Conservation (phyloP, 148 eudicot genomes). For the Cornus controversa region DNA sequence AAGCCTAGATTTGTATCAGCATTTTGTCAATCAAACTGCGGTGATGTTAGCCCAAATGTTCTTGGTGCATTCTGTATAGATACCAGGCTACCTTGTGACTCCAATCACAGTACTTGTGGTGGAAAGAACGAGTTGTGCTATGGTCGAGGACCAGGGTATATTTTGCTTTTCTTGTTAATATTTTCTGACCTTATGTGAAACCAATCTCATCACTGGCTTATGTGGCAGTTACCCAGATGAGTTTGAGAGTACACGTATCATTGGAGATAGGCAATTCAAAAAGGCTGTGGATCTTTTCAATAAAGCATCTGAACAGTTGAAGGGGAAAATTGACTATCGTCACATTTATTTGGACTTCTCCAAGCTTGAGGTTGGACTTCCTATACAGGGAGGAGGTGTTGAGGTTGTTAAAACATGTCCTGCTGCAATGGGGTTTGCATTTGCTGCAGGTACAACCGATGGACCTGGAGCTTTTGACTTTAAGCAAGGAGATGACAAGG, state of each 20-base stretch:
- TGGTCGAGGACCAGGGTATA: constrained; percentile 96
- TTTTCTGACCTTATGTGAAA: background rate
- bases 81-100: constrained; percentile 87
- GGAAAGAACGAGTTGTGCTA: constrained; percentile 94
- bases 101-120: constrained; percentile 93
- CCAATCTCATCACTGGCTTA: constrained; percentile 2
- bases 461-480: constrained; percentile 99
- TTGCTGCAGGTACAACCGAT: constrained; percentile 99
- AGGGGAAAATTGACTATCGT: constrained; percentile 78
- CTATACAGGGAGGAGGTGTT: constrained; percentile 54
- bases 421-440: constrained; percentile 96
- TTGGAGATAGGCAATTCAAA: constrained; percentile 81
- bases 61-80: constrained; percentile 92
- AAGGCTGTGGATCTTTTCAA: constrained; percentile 86
- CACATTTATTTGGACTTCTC: constrained; percentile 82
- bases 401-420: constrained; percentile 80
- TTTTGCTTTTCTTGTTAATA: background rate
- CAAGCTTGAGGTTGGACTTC: constrained; percentile 64
- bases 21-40: constrained; percentile 93
- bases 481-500: constrained; percentile 87
- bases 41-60: constrained; percentile 96
- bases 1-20: constrained; percentile 86
- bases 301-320: constrained; percentile 68
- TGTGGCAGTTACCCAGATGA: constrained; percentile 84
- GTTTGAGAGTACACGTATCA: constrained; percentile 93